Conservation (phyloP, 768 basidiomycete genomes). For the Sarcomyxa edulis region DNA sequence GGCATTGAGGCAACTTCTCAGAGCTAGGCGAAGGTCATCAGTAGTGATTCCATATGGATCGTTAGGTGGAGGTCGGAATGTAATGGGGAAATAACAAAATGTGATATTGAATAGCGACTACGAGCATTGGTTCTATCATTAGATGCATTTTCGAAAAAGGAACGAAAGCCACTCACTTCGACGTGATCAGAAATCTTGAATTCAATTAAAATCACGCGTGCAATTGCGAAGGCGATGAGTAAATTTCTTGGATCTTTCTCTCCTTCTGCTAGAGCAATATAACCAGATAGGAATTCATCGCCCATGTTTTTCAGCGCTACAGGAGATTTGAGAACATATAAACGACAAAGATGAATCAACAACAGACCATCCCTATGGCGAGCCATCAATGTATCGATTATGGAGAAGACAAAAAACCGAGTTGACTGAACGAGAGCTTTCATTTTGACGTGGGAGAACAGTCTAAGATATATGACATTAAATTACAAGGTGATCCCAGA, state of each 20-base stretch:
- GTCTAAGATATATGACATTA: constrained; percentile 31
- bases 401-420: constrained; percentile 74
- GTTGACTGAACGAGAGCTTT: constrained; percentile 76
- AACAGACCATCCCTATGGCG: constrained; percentile 58
- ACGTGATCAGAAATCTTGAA: constrained; percentile 73
- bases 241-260: constrained; percentile 98
- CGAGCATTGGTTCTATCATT: not conserved
- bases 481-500: not conserved
- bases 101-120: constrained; percentile 91
- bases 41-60: constrained; percentile 91
- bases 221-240: constrained; percentile 83
- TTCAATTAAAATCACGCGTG: constrained; percentile 79
- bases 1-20: constrained; percentile 74
- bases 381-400: constrained; percentile 75
- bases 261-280: constrained; percentile 80
- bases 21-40: constrained; percentile 72
- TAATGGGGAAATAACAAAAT: constrained; percentile 98
- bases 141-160: not conserved
- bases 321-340: constrained; percentile 4
- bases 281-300: constrained; percentile 66
- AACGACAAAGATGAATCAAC: not conserved
- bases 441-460: constrained; percentile 79
- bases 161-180: constrained; percentile 53
- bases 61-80: constrained; percentile 89
- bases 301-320: constrained; percentile 70